Conservation (phyloP, 2,329 filamentous ascomycete genomes). For the Microsporum audouinii region DNA sequence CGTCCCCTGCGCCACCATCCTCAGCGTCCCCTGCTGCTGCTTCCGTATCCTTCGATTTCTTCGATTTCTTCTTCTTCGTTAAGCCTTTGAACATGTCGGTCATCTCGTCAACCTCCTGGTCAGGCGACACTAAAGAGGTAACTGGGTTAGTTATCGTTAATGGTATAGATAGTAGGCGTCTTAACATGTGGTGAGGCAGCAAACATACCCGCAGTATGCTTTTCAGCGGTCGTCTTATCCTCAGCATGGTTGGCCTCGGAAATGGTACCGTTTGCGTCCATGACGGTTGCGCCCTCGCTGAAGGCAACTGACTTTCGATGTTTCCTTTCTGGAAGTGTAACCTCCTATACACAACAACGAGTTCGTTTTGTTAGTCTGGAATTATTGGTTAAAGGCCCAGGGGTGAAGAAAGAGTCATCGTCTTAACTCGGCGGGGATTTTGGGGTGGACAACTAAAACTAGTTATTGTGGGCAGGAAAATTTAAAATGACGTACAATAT, state of each 20-base stretch:
- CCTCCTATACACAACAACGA: constrained; percentile 27
- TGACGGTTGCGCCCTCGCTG: constrained; percentile 73
- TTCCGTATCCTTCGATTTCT: constrained; percentile 47
- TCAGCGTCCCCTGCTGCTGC: constrained; percentile 41
- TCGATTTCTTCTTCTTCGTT: constrained; percentile 63
- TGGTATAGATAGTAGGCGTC: not conserved
- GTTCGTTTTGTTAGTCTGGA: constrained; percentile 16
- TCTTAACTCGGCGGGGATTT: constrained; percentile 4
- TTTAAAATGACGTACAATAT: constrained; percentile 33
- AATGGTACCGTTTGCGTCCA: constrained; percentile 80
- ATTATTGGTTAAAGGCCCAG: not conserved
- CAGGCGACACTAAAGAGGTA: constrained; percentile 38
- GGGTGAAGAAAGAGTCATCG: not conserved
- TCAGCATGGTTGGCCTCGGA: constrained; percentile 60
- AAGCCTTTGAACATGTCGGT: constrained; percentile 57
- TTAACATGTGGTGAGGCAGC: not conserved
- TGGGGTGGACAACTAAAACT: constrained; percentile 21
- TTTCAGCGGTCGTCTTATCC: constrained; percentile 69
- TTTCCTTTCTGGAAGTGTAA: constrained; percentile 35
- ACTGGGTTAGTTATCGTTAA: constrained; percentile 35
- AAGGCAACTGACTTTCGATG: constrained; percentile 91
- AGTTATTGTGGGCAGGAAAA: constrained; percentile 18
- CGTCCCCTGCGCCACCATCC: constrained; percentile 39
- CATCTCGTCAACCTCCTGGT: constrained; percentile 53
- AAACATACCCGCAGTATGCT: constrained; percentile 57